These are phyloP conservation scores for Boletus nobilissimus DNA, from an alignment of 1,284 basidiomycete genomes.

Conservation along the genomic window DNA sequence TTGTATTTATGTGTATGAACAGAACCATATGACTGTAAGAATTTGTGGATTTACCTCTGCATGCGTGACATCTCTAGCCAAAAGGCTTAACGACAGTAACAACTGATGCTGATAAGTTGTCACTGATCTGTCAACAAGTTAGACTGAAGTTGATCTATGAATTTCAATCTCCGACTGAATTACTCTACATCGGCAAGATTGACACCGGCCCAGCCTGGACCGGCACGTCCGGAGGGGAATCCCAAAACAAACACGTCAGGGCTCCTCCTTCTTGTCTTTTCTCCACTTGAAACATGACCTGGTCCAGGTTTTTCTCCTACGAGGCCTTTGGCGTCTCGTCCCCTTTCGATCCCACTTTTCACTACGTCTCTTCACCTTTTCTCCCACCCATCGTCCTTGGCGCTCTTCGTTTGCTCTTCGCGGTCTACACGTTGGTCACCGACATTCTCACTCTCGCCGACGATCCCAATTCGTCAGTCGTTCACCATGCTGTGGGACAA, in stretches of 20 bases:
- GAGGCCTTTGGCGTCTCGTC: constrained; percentile 43
- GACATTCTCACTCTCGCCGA: constrained; percentile 56
- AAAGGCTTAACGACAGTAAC: no score
- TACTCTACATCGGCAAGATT: no score
- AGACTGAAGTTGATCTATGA: no score
- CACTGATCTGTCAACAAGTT: no score
- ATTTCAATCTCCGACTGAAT: no score
- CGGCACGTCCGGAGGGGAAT: neutral
- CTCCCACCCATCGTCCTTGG: constrained; percentile 60
- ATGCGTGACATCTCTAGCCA: no score
- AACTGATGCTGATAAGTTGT: no score
- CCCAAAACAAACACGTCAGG: neutral
- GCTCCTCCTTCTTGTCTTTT: neutral
- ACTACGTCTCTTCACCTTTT: constrained; percentile 68
- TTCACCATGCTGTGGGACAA: neutral
- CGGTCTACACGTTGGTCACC: constrained; percentile 62
- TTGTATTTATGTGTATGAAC: no score
- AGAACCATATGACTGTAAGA: no score
- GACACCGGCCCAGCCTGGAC: no score
- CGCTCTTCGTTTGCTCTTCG: constrained; percentile 58
- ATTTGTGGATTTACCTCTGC: no score
- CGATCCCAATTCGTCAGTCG: constrained; percentile 44
- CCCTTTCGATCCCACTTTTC: constrained; percentile 63
- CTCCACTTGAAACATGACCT: constrained; percentile 16
- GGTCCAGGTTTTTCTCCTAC: constrained; percentile 30